Evolutionary conservation across 176 grass and related monocot genomes (phyloP).

Genomic region (Lolium perenne): DNA sequence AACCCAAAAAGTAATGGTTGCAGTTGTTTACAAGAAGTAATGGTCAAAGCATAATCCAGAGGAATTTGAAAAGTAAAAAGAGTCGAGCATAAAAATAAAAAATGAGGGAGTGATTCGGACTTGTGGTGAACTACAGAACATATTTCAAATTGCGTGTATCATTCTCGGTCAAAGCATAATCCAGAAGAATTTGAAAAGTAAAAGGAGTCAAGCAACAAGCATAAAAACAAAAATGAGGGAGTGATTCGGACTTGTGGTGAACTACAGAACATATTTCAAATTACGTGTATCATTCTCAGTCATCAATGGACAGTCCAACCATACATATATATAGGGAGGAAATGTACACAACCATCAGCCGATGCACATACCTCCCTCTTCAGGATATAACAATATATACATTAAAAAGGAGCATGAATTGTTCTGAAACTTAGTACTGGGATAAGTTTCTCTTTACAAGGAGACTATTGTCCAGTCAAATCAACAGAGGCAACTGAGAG

Average conservation of each 20-base stretch:
- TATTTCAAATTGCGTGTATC: neutral
- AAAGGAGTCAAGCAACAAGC: neutral
- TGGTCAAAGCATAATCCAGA: neutral
- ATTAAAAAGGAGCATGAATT: neutral
- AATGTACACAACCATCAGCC: neutral
- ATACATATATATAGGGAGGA: neutral
- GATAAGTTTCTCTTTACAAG: neutral
- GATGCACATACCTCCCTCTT: neutral
- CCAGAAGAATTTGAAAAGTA: constrained; percentile 1
- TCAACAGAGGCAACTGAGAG: neutral
- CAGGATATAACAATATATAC: constrained; percentile 10
- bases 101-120: neutral
- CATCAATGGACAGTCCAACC: constrained; percentile 8
- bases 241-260: neutral
- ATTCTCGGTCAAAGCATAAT: neutral
- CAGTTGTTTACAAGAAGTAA: neutral
- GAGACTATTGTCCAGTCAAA: constrained; percentile 9
- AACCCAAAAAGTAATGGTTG: no score
- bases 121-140: neutral
- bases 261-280: neutral
- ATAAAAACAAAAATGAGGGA: neutral
- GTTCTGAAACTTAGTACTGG: neutral
- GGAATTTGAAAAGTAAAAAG: neutral
- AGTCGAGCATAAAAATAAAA: neutral
- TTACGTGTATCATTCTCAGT: neutral